phyloP scores from a whole-genome alignment of 371 early-diverging fungal genomes.

The Mucor indicus region DNA sequence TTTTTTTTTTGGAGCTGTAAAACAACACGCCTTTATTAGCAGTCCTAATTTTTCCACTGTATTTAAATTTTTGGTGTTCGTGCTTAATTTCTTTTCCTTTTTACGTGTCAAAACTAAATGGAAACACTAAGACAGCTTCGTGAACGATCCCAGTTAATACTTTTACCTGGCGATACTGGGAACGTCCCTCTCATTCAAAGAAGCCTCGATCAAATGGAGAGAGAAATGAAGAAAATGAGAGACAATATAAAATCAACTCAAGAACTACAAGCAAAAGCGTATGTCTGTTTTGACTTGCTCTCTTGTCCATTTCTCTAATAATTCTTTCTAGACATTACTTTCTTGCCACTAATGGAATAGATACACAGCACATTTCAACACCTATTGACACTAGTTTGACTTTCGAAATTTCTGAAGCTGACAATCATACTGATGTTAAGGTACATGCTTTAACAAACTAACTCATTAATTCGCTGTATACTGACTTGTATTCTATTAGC shows the following conservation, averaged over 20 bases:
- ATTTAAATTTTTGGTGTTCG: too few relatives aligned
- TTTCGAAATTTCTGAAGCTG: slow-evolving; percentile 8
- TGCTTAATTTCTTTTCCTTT: too few relatives aligned
- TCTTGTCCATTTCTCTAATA: background rate
- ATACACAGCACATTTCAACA: slow-evolving; percentile 18
- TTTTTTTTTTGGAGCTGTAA: too few relatives aligned
- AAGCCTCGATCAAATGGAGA: slow-evolving; percentile 7
- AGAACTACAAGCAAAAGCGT: slow-evolving; percentile 24
- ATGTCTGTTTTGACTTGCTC: background rate
- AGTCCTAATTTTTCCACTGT: too few relatives aligned
- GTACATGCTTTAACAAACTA: background rate
- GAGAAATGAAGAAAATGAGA: slow-evolving; percentile 2
- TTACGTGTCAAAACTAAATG: background rate
- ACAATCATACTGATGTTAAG: slow-evolving; percentile 14
- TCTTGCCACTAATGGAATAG: slow-evolving; percentile 35
- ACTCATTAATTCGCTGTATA: background rate
- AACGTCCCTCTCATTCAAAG: slow-evolving; percentile 1
- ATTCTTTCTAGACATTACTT: slow-evolving; percentile 34
- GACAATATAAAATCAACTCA: slow-evolving; percentile 10
- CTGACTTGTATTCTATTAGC: background rate
- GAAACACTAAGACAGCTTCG: slow-evolving; percentile 7
- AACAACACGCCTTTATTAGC: too few relatives aligned
- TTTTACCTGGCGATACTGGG: background rate
- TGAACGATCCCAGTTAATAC: slow-evolving; percentile 3
- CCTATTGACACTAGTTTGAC: slow-evolving; percentile 2